Percentiles rank a stretch among this genome's conserved stretches.
Evolutionary conservation across 2,329 filamentous ascomycete genomes (phyloP).

Genomic region (Periconia sp.): DNA sequence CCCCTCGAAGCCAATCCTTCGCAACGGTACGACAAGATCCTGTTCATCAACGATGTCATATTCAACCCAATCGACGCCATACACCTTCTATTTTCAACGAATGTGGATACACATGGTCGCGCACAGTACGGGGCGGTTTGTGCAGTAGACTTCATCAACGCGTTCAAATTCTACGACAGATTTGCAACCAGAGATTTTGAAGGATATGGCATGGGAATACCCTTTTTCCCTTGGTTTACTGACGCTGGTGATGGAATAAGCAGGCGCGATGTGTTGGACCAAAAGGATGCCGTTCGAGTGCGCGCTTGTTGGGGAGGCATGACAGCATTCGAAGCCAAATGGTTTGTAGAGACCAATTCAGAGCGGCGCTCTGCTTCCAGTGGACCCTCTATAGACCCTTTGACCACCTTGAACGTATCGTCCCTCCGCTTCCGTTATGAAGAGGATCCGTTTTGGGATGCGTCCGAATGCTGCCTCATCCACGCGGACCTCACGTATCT

Average conservation of each 20-base stretch:
- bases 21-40: slow-evolving; percentile 65
- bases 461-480: slow-evolving; percentile 56
- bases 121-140: slow-evolving; percentile 70
- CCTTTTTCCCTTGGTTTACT: slow-evolving; percentile 72
- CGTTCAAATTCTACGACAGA: slow-evolving; percentile 74
- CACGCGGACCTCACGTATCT: slow-evolving; percentile 51
- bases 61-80: slow-evolving; percentile 65
- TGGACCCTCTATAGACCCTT: slow-evolving; percentile 5
- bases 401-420: slow-evolving; percentile 32
- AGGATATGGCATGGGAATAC: slow-evolving; percentile 67
- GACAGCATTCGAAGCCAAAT: slow-evolving; percentile 68
- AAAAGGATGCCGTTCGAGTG: slow-evolving; percentile 70
- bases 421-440: slow-evolving; percentile 54
- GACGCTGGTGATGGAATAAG: slow-evolving; percentile 55
- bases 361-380: neutral
- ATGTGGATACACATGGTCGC: slow-evolving; percentile 58
- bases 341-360: slow-evolving; percentile 56
- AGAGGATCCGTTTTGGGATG: slow-evolving; percentile 52
- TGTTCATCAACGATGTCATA: slow-evolving; percentile 71
- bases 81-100: slow-evolving; percentile 69
- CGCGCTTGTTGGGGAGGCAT: slow-evolving; percentile 80
- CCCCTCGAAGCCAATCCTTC: slow-evolving; percentile 61
- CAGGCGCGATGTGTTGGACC: slow-evolving; percentile 66
- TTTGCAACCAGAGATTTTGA: slow-evolving; percentile 73
- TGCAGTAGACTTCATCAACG: slow-evolving; percentile 71